phyloP scores from a whole-genome alignment of 768 basidiomycete genomes.

The Naematelia encephala region DNA sequence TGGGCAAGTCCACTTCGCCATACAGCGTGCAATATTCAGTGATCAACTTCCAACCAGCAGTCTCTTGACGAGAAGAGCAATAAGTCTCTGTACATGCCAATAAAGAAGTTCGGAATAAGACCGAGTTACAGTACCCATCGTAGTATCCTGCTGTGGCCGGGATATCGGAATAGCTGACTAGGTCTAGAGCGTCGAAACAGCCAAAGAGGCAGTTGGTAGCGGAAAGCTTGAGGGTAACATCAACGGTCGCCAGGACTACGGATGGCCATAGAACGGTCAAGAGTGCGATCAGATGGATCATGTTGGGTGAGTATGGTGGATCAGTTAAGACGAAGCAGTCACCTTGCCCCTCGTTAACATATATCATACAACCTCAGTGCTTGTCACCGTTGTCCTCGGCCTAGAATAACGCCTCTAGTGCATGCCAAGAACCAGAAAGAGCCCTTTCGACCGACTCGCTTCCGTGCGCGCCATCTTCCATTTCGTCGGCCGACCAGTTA shows the following conservation, averaged over 20 bases:
- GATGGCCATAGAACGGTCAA: not conserved
- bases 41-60: conserved; percentile 6
- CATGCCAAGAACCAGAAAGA: no score
- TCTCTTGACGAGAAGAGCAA: conserved; percentile 8
- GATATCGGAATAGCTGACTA: conserved; percentile 15
- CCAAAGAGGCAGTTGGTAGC: conserved; percentile 7
- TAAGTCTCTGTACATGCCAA: conserved; percentile 12
- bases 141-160: conserved; percentile 11
- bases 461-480: no score
- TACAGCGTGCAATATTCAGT: conserved; percentile 19
- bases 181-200: conserved; percentile 10
- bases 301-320: not conserved
- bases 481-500: no score
- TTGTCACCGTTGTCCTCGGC: no score
- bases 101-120: conserved; percentile 7
- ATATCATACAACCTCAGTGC: no score
- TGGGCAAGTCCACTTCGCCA: conserved; percentile 1
- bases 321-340: no score
- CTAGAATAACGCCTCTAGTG: no score
- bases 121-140: conserved; percentile 9
- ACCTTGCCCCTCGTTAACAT: no score
- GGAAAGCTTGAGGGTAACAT: conserved; percentile 2
- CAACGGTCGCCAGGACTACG: not conserved
- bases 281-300: not conserved
- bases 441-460: no score